These are phyloP conservation scores for Phaeosphaeria sp. DNA, from an alignment of 2,329 filamentous ascomycete genomes.

Conservation along the genomic window DNA sequence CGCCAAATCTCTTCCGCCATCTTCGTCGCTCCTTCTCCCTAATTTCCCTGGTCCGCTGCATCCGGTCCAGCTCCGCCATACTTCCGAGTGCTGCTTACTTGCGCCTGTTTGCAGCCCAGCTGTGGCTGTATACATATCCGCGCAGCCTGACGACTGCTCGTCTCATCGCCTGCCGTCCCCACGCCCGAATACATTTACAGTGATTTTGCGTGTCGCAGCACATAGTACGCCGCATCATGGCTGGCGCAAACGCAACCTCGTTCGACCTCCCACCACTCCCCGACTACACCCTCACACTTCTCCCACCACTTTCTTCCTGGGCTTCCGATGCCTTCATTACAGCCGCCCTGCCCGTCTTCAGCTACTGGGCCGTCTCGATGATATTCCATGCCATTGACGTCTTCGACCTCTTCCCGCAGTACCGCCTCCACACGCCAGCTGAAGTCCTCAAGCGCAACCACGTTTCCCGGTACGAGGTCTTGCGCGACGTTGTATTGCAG, in stretches of 20 bases:
- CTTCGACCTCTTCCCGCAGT: slow-evolving; percentile 85
- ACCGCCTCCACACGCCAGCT: slow-evolving; percentile 92
- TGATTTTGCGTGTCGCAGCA: slow-evolving; percentile 10
- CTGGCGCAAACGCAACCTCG: slow-evolving; percentile 54
- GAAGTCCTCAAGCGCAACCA: slow-evolving; percentile 89
- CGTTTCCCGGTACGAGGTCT: slow-evolving; percentile 81
- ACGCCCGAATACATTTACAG: background rate
- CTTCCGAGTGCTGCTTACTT: slow-evolving; percentile 12
- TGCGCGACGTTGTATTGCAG: slow-evolving; percentile 89
- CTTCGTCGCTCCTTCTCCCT: slow-evolving; percentile 29
- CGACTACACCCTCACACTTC: slow-evolving; percentile 73
- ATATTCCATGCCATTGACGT: slow-evolving; percentile 88
- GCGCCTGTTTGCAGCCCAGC: slow-evolving; percentile 7
- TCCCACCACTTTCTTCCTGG: slow-evolving; percentile 75
- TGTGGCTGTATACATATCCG: slow-evolving; percentile 2
- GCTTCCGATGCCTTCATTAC: slow-evolving; percentile 83
- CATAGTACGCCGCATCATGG: slow-evolving; percentile 36
- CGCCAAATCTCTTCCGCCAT: background rate
- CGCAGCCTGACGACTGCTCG: slow-evolving; percentile 1
- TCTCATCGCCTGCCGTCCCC: background rate
- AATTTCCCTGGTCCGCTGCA: slow-evolving; percentile 35
- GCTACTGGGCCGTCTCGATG: slow-evolving; percentile 87
- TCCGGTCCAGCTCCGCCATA: slow-evolving; percentile 23
- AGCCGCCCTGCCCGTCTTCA: slow-evolving; percentile 76
- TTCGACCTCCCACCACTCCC: slow-evolving; percentile 83